Evolutionary conservation across 2,329 filamentous ascomycete genomes (phyloP).

Genomic region (Paracorniculantispora psalliotae): DNA sequence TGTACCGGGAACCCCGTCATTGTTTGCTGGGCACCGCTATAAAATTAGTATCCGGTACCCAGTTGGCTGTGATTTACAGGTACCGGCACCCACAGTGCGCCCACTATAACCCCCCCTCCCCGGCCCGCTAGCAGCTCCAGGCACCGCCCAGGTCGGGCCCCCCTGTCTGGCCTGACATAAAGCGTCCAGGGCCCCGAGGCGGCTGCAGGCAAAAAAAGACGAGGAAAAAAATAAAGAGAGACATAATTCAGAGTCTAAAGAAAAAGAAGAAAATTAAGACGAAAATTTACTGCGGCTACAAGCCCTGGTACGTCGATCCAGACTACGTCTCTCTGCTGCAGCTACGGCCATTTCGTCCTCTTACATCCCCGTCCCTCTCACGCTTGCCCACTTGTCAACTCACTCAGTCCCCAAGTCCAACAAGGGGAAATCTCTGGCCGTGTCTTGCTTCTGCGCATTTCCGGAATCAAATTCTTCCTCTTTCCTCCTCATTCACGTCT

Average conservation of each 20-base stretch:
- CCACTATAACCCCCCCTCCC: not conserved
- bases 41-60: slow-evolving; percentile 3
- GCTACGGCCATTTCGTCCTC: not conserved
- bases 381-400: too few species aligned
- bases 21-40: not conserved
- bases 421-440: not conserved
- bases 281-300: not conserved
- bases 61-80: slow-evolving; percentile 4
- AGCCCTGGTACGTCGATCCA: not conserved
- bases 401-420: too few species aligned
- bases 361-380: not conserved
- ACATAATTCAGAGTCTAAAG: not conserved
- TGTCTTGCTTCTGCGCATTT: not conserved
- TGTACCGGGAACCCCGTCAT: not conserved
- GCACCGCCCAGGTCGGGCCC: not conserved
- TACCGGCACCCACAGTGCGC: not conserved
- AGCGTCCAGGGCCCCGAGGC: not conserved
- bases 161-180: slow-evolving; percentile 11
- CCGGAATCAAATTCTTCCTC: not conserved
- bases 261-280: not conserved
- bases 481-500: not conserved
- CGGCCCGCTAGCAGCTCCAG: not conserved
- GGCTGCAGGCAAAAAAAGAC: not conserved
- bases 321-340: not conserved
- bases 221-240: not conserved